Conservation (phyloP, 192 early-diverging fungal species). For the Podila epicladia region DNA sequence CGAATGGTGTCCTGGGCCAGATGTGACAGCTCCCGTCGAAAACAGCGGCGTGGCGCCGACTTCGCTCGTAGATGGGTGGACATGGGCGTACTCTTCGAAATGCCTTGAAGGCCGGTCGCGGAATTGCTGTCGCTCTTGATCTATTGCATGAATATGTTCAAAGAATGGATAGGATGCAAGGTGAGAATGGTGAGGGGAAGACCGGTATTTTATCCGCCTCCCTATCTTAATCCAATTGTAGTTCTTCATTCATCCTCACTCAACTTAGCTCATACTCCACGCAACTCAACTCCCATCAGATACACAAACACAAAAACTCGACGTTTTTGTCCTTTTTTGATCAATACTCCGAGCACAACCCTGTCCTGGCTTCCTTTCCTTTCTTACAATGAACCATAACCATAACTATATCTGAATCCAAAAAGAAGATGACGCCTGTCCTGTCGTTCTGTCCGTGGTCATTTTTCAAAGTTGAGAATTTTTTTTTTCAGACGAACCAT, state of each 20-base stretch:
- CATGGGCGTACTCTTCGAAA: slow-evolving; percentile 1
- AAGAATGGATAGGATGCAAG: background rate
- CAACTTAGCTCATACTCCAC: no score
- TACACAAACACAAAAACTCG: background rate
- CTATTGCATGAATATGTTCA: background rate
- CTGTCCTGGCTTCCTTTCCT: background rate
- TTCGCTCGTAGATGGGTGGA: background rate
- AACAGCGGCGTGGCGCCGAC: background rate
- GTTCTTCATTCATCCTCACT: no score
- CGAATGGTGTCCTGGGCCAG: background rate
- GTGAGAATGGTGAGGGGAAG: background rate
- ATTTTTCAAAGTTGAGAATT: background rate
- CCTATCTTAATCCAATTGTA: no score
- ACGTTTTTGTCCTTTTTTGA: background rate
- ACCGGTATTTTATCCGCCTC: no score
- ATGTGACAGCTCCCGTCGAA: background rate
- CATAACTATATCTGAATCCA: background rate
- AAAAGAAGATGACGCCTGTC: background rate
- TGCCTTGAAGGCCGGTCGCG: background rate
- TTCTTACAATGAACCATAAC: background rate
- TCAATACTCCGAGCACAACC: background rate
- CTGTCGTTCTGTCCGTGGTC: background rate
- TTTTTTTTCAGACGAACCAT: background rate
- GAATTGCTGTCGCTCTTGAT: background rate
- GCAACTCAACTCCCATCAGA: no score